These are phyloP conservation scores for Nymphaea thermarum DNA, from an alignment of 164 flowering plant genomes.

Conservation along the genomic window DNA sequence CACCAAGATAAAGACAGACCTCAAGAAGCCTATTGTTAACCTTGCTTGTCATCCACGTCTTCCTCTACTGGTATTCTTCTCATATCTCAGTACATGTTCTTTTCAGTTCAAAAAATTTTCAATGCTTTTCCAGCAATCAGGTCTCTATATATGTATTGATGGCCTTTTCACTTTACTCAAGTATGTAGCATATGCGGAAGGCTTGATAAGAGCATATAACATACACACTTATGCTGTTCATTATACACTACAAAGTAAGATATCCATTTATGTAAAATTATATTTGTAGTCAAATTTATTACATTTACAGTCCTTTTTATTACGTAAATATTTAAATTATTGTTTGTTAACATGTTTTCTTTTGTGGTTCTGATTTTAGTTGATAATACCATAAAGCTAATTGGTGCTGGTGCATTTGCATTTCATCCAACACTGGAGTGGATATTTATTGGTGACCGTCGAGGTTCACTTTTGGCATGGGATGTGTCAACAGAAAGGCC, in stretches of 20 bases:
- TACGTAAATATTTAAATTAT: background rate
- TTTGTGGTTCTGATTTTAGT: conserved; percentile 27
- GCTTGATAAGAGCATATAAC: conserved; percentile 91
- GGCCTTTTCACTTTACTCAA: conserved; percentile 17
- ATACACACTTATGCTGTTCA: conserved; percentile 89
- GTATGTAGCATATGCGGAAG: conserved; percentile 99
- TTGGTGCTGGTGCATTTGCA: conserved; percentile 94
- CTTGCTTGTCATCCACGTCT: conserved; percentile 99
- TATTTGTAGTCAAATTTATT: too few species aligned
- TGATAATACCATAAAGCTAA: conserved; percentile 82
- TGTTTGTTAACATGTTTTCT: background rate
- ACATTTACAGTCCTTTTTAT: background rate
- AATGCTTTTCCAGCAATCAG: background rate
- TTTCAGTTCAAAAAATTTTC: background rate
- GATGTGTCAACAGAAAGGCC: conserved; percentile 98
- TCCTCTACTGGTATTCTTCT: conserved; percentile 61
- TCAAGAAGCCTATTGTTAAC: conserved; percentile 92
- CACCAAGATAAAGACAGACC: conserved; percentile 92
- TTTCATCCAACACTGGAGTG: conserved; percentile 97
- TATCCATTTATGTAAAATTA: background rate
- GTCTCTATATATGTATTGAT: background rate
- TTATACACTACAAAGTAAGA: conserved; percentile 93
- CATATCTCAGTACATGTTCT: background rate
- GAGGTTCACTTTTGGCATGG: conserved; percentile 96
- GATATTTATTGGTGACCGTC: conserved; percentile 96